Conservation (phyloP, 2,329 filamentous ascomycete genomes). For the Ceratocystis ficicola region DNA sequence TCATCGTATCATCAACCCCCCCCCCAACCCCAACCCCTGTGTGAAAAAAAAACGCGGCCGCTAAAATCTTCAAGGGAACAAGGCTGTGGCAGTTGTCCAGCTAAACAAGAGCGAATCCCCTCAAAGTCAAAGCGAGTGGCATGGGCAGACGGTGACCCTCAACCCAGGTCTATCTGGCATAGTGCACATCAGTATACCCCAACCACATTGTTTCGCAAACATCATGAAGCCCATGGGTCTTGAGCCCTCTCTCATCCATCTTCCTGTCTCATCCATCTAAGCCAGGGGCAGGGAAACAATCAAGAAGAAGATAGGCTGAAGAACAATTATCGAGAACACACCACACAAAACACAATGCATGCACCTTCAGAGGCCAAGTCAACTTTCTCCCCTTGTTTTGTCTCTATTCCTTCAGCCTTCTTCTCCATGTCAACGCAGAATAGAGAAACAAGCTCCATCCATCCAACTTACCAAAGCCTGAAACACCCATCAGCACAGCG, state of each 20-base stretch:
- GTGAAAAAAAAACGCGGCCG: background rate
- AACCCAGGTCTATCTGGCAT: background rate
- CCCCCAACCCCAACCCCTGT: too few species aligned
- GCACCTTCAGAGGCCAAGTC: background rate
- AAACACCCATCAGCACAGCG: background rate
- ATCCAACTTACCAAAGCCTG: background rate
- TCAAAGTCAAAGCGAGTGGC: background rate
- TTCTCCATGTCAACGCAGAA: background rate
- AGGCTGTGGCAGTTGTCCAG: constrained; percentile 5
- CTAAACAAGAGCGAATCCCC: constrained; percentile 6
- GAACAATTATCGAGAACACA: background rate
- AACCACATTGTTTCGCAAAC: background rate
- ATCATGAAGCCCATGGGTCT: background rate
- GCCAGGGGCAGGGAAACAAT: background rate
- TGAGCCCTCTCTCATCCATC: background rate
- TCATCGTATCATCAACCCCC: background rate
- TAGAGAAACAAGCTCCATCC: background rate
- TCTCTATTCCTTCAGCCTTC: constrained; percentile 10
- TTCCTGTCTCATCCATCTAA: background rate
- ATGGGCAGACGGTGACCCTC: background rate
- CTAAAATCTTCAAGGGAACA: constrained; percentile 7
- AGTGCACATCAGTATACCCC: background rate
- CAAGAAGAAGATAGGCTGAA: background rate
- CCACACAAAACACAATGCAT: background rate
- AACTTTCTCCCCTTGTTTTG: background rate